A percentile compares a stretch with the other conserved stretches of the same genome.
Evolutionary conservation across 2,329 filamentous ascomycete species (phyloP).

Genomic region (Mycocentrospora acerina): DNA sequence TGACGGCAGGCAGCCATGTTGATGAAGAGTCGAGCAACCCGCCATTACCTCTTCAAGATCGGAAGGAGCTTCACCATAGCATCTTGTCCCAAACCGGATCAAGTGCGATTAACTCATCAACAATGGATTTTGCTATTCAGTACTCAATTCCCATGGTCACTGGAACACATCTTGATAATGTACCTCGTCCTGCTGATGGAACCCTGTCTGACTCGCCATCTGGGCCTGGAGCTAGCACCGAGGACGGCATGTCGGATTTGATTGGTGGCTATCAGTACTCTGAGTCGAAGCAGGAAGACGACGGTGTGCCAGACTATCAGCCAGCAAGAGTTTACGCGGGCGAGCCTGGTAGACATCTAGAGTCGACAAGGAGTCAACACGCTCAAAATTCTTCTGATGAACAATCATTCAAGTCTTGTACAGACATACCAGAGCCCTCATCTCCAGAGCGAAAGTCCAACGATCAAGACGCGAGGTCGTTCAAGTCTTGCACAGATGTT

Average conservation of each 20-base stretch:
- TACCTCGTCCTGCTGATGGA: conserved; percentile 6
- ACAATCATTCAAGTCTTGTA: conserved; percentile 39
- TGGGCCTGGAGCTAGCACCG: conserved; percentile 21
- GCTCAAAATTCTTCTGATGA: conserved; percentile 33
- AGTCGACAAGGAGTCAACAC: conserved; percentile 22
- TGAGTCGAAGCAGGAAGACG: conserved; percentile 22
- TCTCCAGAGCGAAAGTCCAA: conserved; percentile 1
- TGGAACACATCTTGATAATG: conserved; percentile 9
- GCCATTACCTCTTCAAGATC: conserved; percentile 1
- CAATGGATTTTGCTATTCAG: conserved; percentile 31
- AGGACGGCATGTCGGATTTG: conserved; percentile 37
- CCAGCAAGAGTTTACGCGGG: background rate
- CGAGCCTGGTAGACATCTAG: background rate
- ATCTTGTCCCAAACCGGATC: conserved; percentile 28
- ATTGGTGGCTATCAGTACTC: conserved; percentile 34
- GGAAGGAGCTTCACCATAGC: conserved; percentile 17
- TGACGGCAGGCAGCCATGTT: background rate
- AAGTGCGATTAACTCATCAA: conserved; percentile 33
- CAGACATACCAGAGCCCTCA: conserved; percentile 17
- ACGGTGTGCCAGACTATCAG: conserved; percentile 1
- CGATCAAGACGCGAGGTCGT: conserved; percentile 12
- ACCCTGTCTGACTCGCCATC: conserved; percentile 1
- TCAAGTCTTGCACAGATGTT: conserved; percentile 14
- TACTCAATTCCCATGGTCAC: conserved; percentile 34
- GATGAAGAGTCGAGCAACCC: conserved; percentile 1